Evolutionary conservation across 192 early-diverging fungal genomes (phyloP).

Genomic region (Piromyces finnis): DNA sequence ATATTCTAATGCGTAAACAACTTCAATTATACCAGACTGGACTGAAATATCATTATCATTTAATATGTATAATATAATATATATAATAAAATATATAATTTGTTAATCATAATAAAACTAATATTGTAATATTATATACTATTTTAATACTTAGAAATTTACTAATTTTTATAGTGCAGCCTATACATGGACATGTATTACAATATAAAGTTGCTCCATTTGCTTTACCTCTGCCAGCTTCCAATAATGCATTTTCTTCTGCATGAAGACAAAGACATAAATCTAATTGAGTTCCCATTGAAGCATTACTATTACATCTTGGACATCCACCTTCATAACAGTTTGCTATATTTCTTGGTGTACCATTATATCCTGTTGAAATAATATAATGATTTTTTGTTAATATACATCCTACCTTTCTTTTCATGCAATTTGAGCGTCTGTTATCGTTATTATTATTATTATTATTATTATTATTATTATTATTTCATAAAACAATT

Average conservation of each 20-base stretch:
- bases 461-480: too few relatives aligned
- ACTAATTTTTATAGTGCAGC: constrained; percentile 1
- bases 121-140: too few relatives aligned
- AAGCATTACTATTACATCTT: constrained; percentile 74
- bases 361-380: constrained; percentile 98
- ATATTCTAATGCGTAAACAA: constrained; percentile 83
- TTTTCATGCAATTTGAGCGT: constrained; percentile 55
- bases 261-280: constrained; percentile 92
- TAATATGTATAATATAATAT: not conserved
- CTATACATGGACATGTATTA: constrained; percentile 57
- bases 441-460: not conserved
- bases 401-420: constrained; percentile 86
- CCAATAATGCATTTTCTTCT: constrained; percentile 94
- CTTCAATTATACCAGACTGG: constrained; percentile 77
- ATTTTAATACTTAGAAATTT: too few relatives aligned
- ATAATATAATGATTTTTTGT: constrained; percentile 76
- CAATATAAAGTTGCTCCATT: constrained; percentile 66
- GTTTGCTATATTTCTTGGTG: constrained; percentile 75
- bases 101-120: constrained; percentile 6
- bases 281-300: constrained; percentile 62
- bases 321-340: constrained; percentile 90
- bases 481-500: too few relatives aligned
- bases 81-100: not conserved
- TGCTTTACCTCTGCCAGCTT: constrained; percentile 88
- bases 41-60: too few relatives aligned